These are phyloP conservation scores for Scutellaria baicalensis DNA, from an alignment of 257 asterid genomes.

Conservation along the genomic window DNA sequence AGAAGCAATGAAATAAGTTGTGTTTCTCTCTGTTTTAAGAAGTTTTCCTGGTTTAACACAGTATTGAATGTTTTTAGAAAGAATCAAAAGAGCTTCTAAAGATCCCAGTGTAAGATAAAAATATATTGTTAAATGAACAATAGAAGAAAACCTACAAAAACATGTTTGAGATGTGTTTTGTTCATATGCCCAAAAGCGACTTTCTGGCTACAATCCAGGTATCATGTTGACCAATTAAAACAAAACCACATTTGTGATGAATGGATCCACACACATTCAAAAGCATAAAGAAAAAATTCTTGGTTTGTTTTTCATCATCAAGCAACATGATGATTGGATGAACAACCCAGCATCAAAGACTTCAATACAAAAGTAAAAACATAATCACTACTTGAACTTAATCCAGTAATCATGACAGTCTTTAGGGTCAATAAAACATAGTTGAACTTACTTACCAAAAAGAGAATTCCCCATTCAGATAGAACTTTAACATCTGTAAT, in stretches of 20 bases:
- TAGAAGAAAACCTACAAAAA: neutral
- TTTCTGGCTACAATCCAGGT: neutral
- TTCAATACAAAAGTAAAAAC: neutral
- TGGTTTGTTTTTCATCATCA: neutral
- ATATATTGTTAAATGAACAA: neutral
- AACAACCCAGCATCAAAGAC: neutral
- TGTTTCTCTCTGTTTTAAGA: neutral
- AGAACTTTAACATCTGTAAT: constrained; percentile 83
- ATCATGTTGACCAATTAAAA: neutral
- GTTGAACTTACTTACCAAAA: constrained; percentile 76
- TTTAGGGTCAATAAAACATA: neutral
- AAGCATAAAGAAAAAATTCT: neutral
- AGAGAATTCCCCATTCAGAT: constrained; percentile 99
- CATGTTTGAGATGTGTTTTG: neutral
- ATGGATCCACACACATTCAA: neutral
- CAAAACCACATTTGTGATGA: neutral
- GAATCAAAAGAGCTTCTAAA: neutral
- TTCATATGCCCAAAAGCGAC: neutral
- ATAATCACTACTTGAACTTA: neutral
- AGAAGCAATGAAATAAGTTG: neutral
- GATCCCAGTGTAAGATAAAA: neutral
- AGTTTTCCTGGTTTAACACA: neutral
- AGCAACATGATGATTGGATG: neutral
- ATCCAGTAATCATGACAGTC: neutral
- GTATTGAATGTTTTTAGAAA: neutral